Evolutionary conservation across 495 filamentous ascomycete species (phyloP), one percentile per base, ranked within the genome.

Genomic region (Astrothelium macrocarpum): DNA sequence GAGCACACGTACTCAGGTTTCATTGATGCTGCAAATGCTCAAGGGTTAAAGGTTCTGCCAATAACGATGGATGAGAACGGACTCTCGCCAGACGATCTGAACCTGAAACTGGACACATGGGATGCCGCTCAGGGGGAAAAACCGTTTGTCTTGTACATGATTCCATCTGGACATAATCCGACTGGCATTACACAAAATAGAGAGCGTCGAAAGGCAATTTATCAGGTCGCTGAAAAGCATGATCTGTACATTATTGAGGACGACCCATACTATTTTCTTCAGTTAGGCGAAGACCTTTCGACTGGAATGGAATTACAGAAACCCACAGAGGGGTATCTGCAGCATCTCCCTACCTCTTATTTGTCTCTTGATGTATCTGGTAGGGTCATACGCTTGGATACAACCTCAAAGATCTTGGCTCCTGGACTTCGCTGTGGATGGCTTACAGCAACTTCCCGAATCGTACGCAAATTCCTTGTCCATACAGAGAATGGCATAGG

Each of bases 221-320:
- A 93, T 74, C 77, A 75, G 20, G 78, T 92, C 9, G 83, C 83
- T 25, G 81, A 84, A 71, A 85, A 86, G 74, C 87, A 91, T 70
- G 88, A 93, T 68, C 59, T 94, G 34, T 85, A 82, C 72, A 90
- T 95, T 70, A 71, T 95, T 66, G 90, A 95, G 73, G 90, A 95
- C 69, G 90, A 95, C 71, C 90, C 90, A 23, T 95, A 95, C 46
- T 75, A 49, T n/a, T 65, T 53, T 31, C 32, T 65, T 32, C 64
- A 65, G 43, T 59, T 65, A 11, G 12, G 42, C n/a, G 59, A 3
- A 1, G 26, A 36, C 12, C 23, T 39, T 5, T 28, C 23, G 18
- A 18, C 59, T n/a, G 42, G 20, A 26, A 28, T 31, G 5, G 4
- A 43, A 36, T 45, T 18, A 1, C 16, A 60, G 39, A 20, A 4